phyloP scores from a whole-genome alignment of 2,329 filamentous ascomycete genomes.

The Fusarium sp. region DNA sequence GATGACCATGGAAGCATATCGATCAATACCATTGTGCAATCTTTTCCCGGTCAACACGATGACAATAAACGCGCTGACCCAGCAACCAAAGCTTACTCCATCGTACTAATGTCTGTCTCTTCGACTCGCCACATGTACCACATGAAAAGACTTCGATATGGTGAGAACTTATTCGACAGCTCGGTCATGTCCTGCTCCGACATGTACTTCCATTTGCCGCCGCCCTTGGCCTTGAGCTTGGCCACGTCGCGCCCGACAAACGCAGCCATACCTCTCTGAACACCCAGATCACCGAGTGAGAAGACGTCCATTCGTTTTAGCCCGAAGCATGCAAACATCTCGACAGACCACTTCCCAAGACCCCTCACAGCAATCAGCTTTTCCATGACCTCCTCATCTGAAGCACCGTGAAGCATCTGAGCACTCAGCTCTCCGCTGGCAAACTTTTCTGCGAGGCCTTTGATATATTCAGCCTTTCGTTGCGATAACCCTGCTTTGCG shows the following conservation, averaged over 20 bases:
- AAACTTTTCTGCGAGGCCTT: constrained; percentile 88
- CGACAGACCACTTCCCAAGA: constrained; percentile 89
- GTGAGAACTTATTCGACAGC: constrained; percentile 81
- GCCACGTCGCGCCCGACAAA: constrained; percentile 85
- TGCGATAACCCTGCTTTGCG: constrained; percentile 91
- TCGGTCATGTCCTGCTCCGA: constrained; percentile 91
- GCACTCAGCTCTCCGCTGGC: constrained; percentile 79
- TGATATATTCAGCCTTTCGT: constrained; percentile 95
- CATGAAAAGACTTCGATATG: constrained; percentile 95
- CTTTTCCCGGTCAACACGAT: constrained; percentile 9
- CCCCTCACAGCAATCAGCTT: constrained; percentile 88
- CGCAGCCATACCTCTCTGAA: constrained; percentile 94
- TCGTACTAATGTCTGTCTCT: constrained; percentile 78
- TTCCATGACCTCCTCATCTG: constrained; percentile 88
- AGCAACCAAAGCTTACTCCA: constrained; percentile 58
- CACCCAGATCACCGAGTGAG: constrained; percentile 89
- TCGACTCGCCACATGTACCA: constrained; percentile 97
- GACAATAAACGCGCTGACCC: constrained; percentile 32
- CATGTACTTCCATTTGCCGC: constrained; percentile 99
- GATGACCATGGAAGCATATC: constrained; percentile 4
- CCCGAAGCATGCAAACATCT: constrained; percentile 99
- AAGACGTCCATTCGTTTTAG: constrained; percentile 96
- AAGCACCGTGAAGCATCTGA: constrained; percentile 79
- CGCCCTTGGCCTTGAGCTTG: constrained; percentile 82
- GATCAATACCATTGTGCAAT: constrained; percentile 18